phyloP scores from a whole-genome alignment of 192 early-diverging fungal species.

The Rhizoclosmatium globosum region DNA sequence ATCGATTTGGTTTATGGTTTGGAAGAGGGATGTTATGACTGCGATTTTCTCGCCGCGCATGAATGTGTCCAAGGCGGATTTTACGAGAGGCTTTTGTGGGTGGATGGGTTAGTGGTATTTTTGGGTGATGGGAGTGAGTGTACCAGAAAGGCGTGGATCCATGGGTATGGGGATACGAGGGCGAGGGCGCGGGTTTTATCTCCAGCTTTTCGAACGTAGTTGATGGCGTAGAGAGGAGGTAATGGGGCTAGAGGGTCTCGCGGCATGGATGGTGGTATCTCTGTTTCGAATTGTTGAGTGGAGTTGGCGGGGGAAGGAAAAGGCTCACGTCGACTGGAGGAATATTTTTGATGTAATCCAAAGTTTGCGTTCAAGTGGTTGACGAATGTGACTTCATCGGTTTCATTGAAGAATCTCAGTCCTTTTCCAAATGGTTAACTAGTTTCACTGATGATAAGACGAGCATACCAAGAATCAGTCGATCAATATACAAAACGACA shows the following conservation, averaged over 20 bases:
- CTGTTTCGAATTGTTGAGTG: not conserved
- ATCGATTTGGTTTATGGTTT: constrained; percentile 87
- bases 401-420: constrained; percentile 17
- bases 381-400: constrained; percentile 21
- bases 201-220: not conserved
- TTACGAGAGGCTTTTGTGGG: constrained; percentile 76
- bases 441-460: not conserved
- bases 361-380: constrained; percentile 11
- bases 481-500: constrained; percentile 15
- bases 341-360: constrained; percentile 2
- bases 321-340: not conserved
- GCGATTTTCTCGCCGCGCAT: constrained; percentile 77
- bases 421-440: not conserved
- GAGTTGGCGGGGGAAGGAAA: not conserved
- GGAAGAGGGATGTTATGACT: constrained; percentile 80
- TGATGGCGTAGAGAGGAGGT: constrained; percentile 4
- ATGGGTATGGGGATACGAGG: not conserved
- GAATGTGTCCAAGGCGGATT: constrained; percentile 92
- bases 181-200: constrained; percentile 7
- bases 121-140: not conserved
- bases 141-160: constrained; percentile 19
- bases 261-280: not conserved
- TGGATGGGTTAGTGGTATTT: not conserved
- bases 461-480: constrained; percentile 4
- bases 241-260: constrained; percentile 13